A percentile compares a stretch with the other conserved stretches of the same genome.
Conservation (phyloP, 2,329 filamentous ascomycete genomes). For the Clonostachys chloroleuca region DNA sequence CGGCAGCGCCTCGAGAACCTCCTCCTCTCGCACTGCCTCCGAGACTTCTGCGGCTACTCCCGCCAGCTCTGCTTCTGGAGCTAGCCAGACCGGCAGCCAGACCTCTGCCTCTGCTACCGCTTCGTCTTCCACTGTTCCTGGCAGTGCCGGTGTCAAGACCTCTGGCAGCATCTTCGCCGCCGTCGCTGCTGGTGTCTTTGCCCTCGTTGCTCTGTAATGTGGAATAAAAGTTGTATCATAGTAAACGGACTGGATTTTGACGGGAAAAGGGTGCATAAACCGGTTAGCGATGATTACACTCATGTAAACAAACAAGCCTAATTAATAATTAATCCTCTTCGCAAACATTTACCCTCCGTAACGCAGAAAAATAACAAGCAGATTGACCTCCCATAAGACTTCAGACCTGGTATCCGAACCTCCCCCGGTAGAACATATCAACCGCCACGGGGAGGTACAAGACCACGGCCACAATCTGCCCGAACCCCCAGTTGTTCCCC, state of each 20-base stretch:
- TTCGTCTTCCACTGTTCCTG: background rate
- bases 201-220: too few relatives aligned
- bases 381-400: too few relatives aligned
- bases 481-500: conserved; percentile 10
- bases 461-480: conserved; percentile 13
- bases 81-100: background rate
- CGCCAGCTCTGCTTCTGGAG: background rate
- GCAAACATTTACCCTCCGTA: too few relatives aligned
- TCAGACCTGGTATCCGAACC: conserved; percentile 2
- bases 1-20: background rate
- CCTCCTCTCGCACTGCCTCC: background rate
- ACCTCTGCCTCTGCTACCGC: background rate
- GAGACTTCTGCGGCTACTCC: background rate
- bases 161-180: background rate
- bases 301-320: too few relatives aligned
- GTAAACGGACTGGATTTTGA: too few relatives aligned
- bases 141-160: background rate
- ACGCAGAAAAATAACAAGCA: too few relatives aligned
- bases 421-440: conserved; percentile 8
- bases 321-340: too few relatives aligned
- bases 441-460: conserved; percentile 12
- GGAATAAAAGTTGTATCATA: too few relatives aligned
- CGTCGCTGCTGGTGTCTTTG: too few relatives aligned
- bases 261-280: too few relatives aligned
- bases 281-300: too few relatives aligned